A percentile compares a stretch with the other conserved stretches of the same genome.
Conservation (phyloP, 768 basidiomycete genomes). For the Amanita jacksonii region DNA sequence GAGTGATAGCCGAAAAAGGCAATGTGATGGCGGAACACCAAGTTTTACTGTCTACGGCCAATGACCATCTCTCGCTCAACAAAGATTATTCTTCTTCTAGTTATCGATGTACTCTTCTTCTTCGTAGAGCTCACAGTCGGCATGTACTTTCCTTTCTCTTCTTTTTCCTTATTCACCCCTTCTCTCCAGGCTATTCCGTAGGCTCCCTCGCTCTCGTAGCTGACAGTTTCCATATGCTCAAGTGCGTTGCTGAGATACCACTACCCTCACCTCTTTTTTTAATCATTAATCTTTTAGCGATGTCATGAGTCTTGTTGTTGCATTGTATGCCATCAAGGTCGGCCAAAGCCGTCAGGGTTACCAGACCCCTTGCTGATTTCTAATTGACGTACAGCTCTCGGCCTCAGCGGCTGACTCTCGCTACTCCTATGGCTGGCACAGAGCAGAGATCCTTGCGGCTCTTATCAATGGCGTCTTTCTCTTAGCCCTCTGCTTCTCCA, state of each 20-base stretch:
- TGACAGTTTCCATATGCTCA: constrained; percentile 98
- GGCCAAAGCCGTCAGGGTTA: not conserved
- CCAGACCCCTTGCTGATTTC: constrained; percentile 2
- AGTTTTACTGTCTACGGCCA: too few relatives aligned
- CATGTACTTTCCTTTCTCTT: constrained; percentile 19
- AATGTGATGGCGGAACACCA: too few relatives aligned
- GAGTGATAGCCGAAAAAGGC: too few relatives aligned
- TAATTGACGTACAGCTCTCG: constrained; percentile 46
- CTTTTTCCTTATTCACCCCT: constrained; percentile 12
- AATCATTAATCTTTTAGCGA: constrained; percentile 69
- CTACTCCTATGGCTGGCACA: constrained; percentile 99
- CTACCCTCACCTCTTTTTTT: constrained; percentile 11
- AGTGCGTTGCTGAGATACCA: constrained; percentile 40
- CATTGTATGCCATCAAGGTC: constrained; percentile 84
- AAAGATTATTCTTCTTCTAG: constrained; percentile 65
- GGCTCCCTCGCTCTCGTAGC: constrained; percentile 93
- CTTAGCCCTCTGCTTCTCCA: constrained; percentile 93
- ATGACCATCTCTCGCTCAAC: constrained; percentile 49
- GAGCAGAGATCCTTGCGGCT: constrained; percentile 93
- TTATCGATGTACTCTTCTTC: constrained; percentile 83
- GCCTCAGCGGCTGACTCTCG: constrained; percentile 51
- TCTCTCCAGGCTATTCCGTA: constrained; percentile 74
- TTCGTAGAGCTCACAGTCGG: constrained; percentile 79
- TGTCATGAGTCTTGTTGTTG: constrained; percentile 70
- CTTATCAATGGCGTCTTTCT: constrained; percentile 96